Evolutionary conservation across 345 rosid genomes (phyloP), one percentile per base, ranked within the genome.

Genomic region (Hevea brasiliensis): DNA sequence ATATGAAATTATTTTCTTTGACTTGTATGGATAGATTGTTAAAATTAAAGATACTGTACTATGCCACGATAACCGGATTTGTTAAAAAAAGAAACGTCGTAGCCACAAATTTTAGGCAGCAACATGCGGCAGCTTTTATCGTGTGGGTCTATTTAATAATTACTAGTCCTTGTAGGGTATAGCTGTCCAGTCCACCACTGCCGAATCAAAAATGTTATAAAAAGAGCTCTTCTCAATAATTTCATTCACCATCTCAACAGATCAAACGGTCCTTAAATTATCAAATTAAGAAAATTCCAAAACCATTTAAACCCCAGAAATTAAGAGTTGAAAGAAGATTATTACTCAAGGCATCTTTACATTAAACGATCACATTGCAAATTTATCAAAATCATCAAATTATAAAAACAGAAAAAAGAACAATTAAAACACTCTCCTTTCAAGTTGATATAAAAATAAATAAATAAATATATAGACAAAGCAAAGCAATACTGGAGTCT

Each of bases 391-490:
- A 55, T n/a, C 42, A 63, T 13, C 50, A n/a, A 21, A 42, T 21
- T 26, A 42, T 40, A 63, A 18, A 13, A n/a, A 17, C 4, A 20
- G 18, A 35, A 8, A 20, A 40, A 10, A 40, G 0, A 20, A 23
- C 75, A 74, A 53, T 14, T 21, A 60, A 56, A 61, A 53, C 54
- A 32, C 74, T 50, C 37, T 66, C 55, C 61, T 72, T 51, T 68
- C 29, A 37, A 37, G 8, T 10, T 6, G 4, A 12, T 12, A 47
- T 11, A 50, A 57, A 57, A 10, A n/a, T n/a, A n/a, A n/a, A n/a
- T n/a, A n/a, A 1, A 23, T 26, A 57, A 6, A 57, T 11, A 57
- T 15, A 74, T 67, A 76, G 73, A 78, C 71, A 78, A 75, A 54
- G 41, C 1, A 75, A 75, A 78, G 61, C 51, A 60, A 50, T 24